A percentile compares a stretch with the other conserved stretches of the same genome.
phyloP scores from a whole-genome alignment of 345 rosid genomes.

The Lagerstroemia speciosa region DNA sequence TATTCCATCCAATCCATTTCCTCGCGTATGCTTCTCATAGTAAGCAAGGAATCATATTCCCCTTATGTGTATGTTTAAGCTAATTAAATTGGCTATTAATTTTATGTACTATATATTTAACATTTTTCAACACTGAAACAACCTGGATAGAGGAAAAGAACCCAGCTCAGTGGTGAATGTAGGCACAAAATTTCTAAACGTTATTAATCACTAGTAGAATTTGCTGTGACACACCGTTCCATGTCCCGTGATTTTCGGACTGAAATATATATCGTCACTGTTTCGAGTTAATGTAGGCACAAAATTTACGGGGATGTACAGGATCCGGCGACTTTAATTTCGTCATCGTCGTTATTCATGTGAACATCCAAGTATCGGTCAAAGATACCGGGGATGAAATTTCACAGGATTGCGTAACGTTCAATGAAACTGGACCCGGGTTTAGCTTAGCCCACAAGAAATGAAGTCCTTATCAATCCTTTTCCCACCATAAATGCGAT shows the following conservation, averaged over 20 bases:
- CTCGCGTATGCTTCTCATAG: not conserved
- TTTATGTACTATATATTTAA: not conserved
- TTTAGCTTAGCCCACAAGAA: not conserved
- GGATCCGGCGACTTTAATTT: no score
- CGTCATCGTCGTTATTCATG: no score
- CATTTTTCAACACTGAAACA: not conserved
- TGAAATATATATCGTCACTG: no score
- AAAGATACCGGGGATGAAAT: not conserved
- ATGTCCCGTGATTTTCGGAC: no score
- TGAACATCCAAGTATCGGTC: no score
- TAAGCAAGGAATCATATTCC: not conserved
- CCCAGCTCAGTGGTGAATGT: no score
- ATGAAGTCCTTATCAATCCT: not conserved
- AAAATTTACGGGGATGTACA: no score
- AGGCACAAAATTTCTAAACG: no score
- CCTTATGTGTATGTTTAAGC: not conserved
- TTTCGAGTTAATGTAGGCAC: no score
- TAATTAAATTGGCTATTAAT: not conserved
- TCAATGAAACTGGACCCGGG: not conserved
- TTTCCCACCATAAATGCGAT: not conserved
- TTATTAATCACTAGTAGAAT: no score
- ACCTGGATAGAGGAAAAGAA: no score
- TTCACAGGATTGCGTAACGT: not conserved
- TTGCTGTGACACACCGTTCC: no score
- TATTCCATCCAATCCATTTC: not conserved